A percentile compares a stretch with the other conserved stretches of the same genome.
phyloP scores from a whole-genome alignment of 495 filamentous ascomycete species.

The Barbatosphaeria neglecta region DNA sequence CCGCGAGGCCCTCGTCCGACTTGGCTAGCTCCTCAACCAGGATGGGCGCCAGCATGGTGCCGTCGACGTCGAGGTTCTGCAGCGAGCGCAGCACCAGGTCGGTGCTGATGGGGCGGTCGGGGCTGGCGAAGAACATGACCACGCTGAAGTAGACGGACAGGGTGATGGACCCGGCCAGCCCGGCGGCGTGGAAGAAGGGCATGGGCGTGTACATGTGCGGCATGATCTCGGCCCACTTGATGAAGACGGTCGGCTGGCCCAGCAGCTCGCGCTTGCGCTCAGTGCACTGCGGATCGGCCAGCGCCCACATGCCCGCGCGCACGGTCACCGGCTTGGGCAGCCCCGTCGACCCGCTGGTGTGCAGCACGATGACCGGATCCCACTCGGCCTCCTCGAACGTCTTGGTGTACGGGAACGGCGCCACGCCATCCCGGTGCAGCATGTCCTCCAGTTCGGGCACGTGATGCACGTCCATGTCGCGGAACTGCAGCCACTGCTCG shows the following conservation, averaged over 20 bases:
- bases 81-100: conserved; percentile 21
- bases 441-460: conserved; percentile 14
- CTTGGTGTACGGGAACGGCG: conserved; percentile 27
- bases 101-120: conserved; percentile 24
- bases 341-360: conserved; percentile 52
- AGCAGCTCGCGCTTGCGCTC: conserved; percentile 6
- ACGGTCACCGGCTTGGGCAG: conserved; percentile 42
- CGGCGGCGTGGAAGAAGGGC: conserved; percentile 24
- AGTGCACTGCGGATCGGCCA: conserved; percentile 22
- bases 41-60: conserved; percentile 23
- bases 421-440: conserved; percentile 12
- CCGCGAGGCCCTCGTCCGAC: conserved; percentile 11
- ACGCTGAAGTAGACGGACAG: conserved; percentile 18
- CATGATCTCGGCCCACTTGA: conserved; percentile 5
- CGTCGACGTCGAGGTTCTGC: conserved; percentile 19
- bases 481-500: conserved; percentile 20
- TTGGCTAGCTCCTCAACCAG: conserved; percentile 33
- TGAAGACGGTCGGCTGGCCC: conserved; percentile 12
- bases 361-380: conserved; percentile 37
- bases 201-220: conserved; percentile 12
- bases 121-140: conserved; percentile 19
- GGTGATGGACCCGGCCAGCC: conserved; percentile 18
- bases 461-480: conserved; percentile 25
- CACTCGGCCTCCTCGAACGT: conserved; percentile 33
- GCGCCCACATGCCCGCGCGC: conserved; percentile 34